Conservation (phyloP, 164 flowering plant species). For the Liriodendron chinense region DNA sequence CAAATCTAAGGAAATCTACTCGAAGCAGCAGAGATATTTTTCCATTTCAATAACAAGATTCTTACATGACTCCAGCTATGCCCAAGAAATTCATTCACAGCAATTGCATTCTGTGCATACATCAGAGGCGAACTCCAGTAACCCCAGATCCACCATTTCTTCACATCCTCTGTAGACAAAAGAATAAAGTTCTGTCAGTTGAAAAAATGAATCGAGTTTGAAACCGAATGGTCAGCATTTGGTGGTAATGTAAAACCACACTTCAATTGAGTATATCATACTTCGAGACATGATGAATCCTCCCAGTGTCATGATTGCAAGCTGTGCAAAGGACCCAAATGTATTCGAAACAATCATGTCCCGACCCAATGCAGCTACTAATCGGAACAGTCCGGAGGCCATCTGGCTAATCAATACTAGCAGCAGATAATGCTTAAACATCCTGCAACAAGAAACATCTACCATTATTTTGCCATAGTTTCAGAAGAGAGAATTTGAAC, state of each 20-base stretch:
- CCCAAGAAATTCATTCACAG: slow-evolving; percentile 77
- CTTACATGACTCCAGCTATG: slow-evolving; percentile 56
- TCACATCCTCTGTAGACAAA: slow-evolving; percentile 4
- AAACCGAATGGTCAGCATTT: neutral
- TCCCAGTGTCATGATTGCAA: slow-evolving; percentile 35
- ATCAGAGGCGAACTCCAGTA: slow-evolving; percentile 76
- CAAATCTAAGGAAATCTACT: neutral
- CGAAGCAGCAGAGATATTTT: neutral
- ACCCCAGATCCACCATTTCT: slow-evolving; percentile 82
- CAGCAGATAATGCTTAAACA: slow-evolving; percentile 46
- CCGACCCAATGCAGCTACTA: slow-evolving; percentile 41
- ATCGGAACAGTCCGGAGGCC: slow-evolving; percentile 50
- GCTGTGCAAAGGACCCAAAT: slow-evolving; percentile 8
- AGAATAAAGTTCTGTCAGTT: neutral
- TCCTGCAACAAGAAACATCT: slow-evolving; percentile 21
- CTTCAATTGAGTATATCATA: slow-evolving; percentile 8
- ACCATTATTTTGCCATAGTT: neutral
- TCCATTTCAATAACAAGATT: neutral
- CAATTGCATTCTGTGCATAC: slow-evolving; percentile 63
- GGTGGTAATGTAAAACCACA: neutral
- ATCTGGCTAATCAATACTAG: slow-evolving; percentile 41
- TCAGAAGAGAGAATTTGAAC: neutral
- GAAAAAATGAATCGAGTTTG: neutral
- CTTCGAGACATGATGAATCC: slow-evolving; percentile 51
- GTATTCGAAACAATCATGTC: slow-evolving; percentile 13